Evolutionary conservation across 345 rosid genomes (phyloP).

Genomic region (Dipteronia sinensis): DNA sequence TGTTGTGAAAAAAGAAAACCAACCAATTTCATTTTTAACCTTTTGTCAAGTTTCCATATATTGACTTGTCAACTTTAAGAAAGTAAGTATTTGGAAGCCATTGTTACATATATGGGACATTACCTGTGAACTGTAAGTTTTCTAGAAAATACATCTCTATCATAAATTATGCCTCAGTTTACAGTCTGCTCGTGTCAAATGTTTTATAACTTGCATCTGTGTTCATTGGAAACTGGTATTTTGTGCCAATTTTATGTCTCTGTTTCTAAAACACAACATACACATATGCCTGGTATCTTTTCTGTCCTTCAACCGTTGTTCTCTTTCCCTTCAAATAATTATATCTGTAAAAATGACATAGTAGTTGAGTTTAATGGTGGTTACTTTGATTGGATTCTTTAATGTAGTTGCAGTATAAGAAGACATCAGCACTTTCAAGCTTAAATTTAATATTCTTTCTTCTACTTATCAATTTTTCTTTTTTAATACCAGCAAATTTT

Average conservation of each 20-base stretch:
- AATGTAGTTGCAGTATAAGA: not conserved
- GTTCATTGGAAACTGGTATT: not conserved
- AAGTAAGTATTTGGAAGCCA: not conserved
- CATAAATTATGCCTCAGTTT: not conserved
- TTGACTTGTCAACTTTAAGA: not conserved
- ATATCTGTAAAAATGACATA: not conserved
- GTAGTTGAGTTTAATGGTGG: not conserved
- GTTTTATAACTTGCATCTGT: not conserved
- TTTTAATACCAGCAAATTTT: not conserved
- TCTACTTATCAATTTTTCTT: not conserved
- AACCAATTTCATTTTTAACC: not conserved
- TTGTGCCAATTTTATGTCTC: not conserved
- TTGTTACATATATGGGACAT: not conserved
- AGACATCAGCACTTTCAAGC: not conserved
- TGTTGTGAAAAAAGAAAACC: not conserved
- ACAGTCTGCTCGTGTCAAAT: not conserved
- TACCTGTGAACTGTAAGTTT: not conserved
- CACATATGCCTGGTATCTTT: too few species aligned
- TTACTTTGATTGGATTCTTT: not conserved
- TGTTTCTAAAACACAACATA: too few species aligned
- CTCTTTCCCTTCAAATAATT: not conserved
- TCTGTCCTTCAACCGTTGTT: too few species aligned
- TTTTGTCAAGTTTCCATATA: not conserved
- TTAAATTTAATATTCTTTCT: not conserved
- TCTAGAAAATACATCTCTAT: not conserved